Percentiles rank a stretch among this genome's conserved stretches.
Conservation (phyloP, 805 yeast genomes). For the Candida lessepsii region DNA sequence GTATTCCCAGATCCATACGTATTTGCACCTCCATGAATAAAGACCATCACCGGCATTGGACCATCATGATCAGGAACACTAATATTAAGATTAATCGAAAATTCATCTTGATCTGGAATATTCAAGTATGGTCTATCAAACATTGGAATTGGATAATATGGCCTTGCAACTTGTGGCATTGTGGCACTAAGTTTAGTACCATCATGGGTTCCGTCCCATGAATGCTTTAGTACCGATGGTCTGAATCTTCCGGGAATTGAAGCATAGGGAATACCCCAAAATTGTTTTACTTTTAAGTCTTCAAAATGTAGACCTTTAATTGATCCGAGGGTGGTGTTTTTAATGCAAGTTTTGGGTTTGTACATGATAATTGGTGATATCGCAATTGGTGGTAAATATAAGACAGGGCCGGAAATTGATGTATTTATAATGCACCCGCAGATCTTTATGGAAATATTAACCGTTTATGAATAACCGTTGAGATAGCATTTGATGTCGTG, state of each 20-base stretch:
- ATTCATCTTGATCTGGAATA: neutral
- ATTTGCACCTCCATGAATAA: conserved; percentile 8
- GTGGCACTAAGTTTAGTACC: neutral
- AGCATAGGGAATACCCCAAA: neutral
- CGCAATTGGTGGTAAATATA: no score
- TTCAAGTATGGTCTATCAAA: conserved; percentile 1
- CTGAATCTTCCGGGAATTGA: neutral
- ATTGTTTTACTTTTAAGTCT: neutral
- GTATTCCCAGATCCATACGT: conserved; percentile 4
- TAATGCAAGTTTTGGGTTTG: no score
- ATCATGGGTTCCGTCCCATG: neutral
- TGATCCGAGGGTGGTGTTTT: no score
- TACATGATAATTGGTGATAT: no score
- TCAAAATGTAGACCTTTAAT: neutral
- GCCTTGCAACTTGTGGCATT: neutral
- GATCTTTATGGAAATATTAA: no score
- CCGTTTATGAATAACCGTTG: no score
- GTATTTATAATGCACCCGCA: no score
- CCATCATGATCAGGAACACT: neutral
- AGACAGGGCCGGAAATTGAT: no score
- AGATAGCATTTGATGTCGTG: no score
- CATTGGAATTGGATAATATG: neutral
- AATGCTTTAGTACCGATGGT: neutral
- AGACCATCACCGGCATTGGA: conserved; percentile 7
- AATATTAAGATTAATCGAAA: neutral